Conservation (phyloP, 2,329 filamentous ascomycete genomes). For the Stylonectria norvegica region DNA sequence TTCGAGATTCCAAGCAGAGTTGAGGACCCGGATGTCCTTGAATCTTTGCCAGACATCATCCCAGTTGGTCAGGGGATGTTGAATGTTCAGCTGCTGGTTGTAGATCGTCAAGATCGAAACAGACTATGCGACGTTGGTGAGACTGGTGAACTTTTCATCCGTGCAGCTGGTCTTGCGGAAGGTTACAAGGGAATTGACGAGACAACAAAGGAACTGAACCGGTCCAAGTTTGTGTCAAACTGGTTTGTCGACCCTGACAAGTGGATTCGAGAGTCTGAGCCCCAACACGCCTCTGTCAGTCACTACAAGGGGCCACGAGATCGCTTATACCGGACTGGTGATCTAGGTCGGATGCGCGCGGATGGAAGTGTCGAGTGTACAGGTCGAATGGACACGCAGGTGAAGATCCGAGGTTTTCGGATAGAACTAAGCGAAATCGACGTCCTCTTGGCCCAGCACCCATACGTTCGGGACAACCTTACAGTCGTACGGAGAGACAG, state of each 20-base stretch:
- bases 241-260: slow-evolving; percentile 77
- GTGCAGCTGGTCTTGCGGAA: slow-evolving; percentile 80
- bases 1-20: slow-evolving; percentile 69
- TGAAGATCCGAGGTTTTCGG: slow-evolving; percentile 58
- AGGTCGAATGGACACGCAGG: slow-evolving; percentile 55
- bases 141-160: slow-evolving; percentile 78
- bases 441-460: slow-evolving; percentile 69
- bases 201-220: slow-evolving; percentile 55
- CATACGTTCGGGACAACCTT: slow-evolving; percentile 76
- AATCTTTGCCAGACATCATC: slow-evolving; percentile 62
- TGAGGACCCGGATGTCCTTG: slow-evolving; percentile 53
- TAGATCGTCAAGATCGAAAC: slow-evolving; percentile 63
- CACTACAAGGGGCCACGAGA: slow-evolving; percentile 81
- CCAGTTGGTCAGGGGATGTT: slow-evolving; percentile 84
- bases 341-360: slow-evolving; percentile 62
- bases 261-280: slow-evolving; percentile 66
- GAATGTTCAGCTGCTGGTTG: slow-evolving; percentile 83
- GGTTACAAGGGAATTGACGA: slow-evolving; percentile 73
- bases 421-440: slow-evolving; percentile 45
- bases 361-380: slow-evolving; percentile 71
- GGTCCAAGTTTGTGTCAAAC: slow-evolving; percentile 75
- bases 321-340: slow-evolving; percentile 81
- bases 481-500: slow-evolving; percentile 62
- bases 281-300: slow-evolving; percentile 50
- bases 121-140: slow-evolving; percentile 77